Evolutionary conservation across 768 basidiomycete species (phyloP).

Genomic region (Kwoniella sp.): DNA sequence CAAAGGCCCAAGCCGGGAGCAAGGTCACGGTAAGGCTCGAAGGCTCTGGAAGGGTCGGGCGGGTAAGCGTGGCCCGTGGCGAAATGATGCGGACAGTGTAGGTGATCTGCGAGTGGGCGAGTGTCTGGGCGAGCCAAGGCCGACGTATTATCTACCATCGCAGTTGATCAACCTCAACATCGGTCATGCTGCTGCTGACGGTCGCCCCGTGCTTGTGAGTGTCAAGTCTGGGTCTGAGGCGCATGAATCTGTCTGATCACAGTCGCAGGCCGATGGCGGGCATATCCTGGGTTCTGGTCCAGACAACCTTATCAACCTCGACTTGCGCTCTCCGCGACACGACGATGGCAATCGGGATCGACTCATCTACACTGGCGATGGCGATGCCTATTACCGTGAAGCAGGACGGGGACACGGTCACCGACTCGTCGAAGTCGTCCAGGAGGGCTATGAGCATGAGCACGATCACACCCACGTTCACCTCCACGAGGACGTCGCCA

Average conservation of each 20-base stretch:
- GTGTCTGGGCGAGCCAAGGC: background rate
- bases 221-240: no score
- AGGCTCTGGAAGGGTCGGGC: conserved; percentile 11
- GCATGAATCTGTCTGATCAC: background rate
- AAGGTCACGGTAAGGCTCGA: background rate
- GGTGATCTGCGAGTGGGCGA: no score
- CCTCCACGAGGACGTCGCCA: background rate
- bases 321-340: conserved; percentile 8
- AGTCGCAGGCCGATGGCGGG: no score
- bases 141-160: background rate
- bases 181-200: background rate
- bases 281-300: background rate
- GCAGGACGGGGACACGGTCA: background rate
- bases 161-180: conserved; percentile 17
- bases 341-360: conserved; percentile 1
- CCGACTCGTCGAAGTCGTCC: background rate
- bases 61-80: conserved; percentile 11
- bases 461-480: conserved; percentile 4
- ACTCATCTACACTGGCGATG: conserved; percentile 4
- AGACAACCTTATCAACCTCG: conserved; percentile 3
- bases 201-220: background rate
- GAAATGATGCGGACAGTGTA: conserved; percentile 1
- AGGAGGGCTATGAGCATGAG: background rate
- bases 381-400: conserved; percentile 6
- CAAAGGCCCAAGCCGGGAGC: background rate